Base-by-base conservation (phyloP, 2,329 filamentous ascomycete species). In the Penicillium frequentans region DNA sequence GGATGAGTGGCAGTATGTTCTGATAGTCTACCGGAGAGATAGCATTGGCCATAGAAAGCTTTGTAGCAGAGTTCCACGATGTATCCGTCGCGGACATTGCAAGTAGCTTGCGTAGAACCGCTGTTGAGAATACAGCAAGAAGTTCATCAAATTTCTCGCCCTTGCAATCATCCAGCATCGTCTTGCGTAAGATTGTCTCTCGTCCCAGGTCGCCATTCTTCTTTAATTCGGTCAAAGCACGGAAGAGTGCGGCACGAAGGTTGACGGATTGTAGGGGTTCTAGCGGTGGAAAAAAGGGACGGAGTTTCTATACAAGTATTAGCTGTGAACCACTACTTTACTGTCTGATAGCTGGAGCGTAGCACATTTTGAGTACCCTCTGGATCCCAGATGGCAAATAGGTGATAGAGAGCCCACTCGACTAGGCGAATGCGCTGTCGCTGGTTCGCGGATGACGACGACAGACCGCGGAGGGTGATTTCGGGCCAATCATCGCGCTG, bases 81-180 rank as follows among this genome's bases (percentile, higher is more conserved):
- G 74, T 70, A 37, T 75, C 73, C 7, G 63, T 57, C 26, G 57
- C 21, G 73, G 71, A 42, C 72, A 78, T 70, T 43, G 81, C 77
- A 1, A 90, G 75, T 1, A 84, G 74, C 68, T 88, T 91, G 68
- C 90, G 90, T 60, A 98, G 73, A 0, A 96, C 92, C 0, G 86
- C 84, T 14, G 90, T 90, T 1, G 93, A 97, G 67, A 99, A 96
- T 0, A 86, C 81, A 3, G 91, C 86, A 27, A 98, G 81, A 1
- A 96, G 78, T 70, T 99, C 95, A 70, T 93, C 92, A 54, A 98
- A 85, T 61, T 91, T 88, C 54, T 96, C 92, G 6, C 93, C 93
- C 64, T 90, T 93, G 77, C 95, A 99, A 67, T 99, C 93, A 70
- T 99, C 95, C 51, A 99, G 80, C 90, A 97, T 96, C 0, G 91